Conservation (phyloP, 2,329 filamentous ascomycete species). For the Diaporthe eres region DNA sequence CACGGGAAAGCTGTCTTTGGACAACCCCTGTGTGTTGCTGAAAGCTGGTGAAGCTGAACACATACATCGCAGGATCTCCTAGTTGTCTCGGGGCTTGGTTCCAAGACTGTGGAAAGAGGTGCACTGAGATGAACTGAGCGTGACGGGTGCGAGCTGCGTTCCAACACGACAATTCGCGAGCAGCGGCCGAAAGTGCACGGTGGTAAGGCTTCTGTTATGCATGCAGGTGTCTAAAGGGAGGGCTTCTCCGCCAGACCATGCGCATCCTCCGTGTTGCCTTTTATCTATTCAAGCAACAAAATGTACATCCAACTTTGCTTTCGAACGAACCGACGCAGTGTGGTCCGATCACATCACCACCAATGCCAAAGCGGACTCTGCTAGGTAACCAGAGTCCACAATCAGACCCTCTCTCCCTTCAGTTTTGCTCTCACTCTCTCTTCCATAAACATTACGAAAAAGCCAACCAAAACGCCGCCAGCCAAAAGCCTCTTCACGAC, state of each 20-base stretch:
- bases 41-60: background rate
- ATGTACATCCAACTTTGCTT: constrained; percentile 5
- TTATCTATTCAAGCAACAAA: constrained; percentile 9
- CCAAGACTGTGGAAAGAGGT: background rate
- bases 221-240: constrained; percentile 25
- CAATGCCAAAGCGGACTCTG: background rate
- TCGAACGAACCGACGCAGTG: background rate
- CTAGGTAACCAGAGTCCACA: background rate
- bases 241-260: background rate
- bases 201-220: background rate
- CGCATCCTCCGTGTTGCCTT: background rate
- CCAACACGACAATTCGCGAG: background rate
- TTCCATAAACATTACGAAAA: constrained; percentile 12
- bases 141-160: background rate
- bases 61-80: background rate
- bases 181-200: background rate
- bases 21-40: background rate
- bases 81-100: background rate
- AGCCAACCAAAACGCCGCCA: constrained; percentile 33
- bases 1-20: background rate
- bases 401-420: background rate
- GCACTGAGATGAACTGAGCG: too few relatives aligned
- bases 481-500: constrained; percentile 10
- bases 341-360: background rate
- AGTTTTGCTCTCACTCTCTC: background rate